Conservation (phyloP, 768 basidiomycete genomes). For the Postia placenta region DNA sequence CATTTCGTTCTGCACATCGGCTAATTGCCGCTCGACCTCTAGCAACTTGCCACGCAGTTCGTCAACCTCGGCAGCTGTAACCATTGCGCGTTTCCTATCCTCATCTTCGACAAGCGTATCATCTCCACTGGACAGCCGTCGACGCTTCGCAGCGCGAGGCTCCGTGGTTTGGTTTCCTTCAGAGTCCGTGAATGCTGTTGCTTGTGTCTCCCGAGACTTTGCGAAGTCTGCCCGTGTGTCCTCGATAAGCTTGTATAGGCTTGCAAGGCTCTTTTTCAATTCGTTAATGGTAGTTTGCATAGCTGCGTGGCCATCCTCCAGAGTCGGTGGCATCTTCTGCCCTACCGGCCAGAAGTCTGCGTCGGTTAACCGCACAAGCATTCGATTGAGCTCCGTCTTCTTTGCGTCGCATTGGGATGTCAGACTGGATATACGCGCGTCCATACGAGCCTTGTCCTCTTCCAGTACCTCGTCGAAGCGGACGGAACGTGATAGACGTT, state of each 20-base stretch:
- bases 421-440: conserved; percentile 17
- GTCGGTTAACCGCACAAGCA: conserved; percentile 26
- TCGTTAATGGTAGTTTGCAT: conserved; percentile 20
- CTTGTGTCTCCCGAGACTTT: neutral
- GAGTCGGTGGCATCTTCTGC: neutral
- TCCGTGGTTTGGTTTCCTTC: neutral
- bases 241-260: neutral
- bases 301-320: conserved; percentile 24
- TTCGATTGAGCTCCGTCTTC: conserved; percentile 26
- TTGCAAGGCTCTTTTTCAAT: conserved; percentile 9
- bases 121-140: conserved; percentile 10
- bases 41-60: conserved; percentile 24
- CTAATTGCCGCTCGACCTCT: conserved; percentile 22
- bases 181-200: too few species aligned
- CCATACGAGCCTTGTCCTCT: conserved; percentile 19
- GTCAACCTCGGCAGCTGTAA: conserved; percentile 19
- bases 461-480: conserved; percentile 20
- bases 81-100: neutral
- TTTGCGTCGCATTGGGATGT: conserved; percentile 23
- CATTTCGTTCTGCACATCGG: conserved; percentile 31
- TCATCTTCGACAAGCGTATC: conserved; percentile 1
- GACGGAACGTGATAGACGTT: conserved; percentile 20
- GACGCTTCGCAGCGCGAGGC: neutral
- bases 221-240: neutral
- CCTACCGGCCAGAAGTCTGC: conserved; percentile 35